Base-by-base conservation (phyloP, 225 moss, liverwort and hornwort genomes). In the Thuidium tamariscinum region DNA sequence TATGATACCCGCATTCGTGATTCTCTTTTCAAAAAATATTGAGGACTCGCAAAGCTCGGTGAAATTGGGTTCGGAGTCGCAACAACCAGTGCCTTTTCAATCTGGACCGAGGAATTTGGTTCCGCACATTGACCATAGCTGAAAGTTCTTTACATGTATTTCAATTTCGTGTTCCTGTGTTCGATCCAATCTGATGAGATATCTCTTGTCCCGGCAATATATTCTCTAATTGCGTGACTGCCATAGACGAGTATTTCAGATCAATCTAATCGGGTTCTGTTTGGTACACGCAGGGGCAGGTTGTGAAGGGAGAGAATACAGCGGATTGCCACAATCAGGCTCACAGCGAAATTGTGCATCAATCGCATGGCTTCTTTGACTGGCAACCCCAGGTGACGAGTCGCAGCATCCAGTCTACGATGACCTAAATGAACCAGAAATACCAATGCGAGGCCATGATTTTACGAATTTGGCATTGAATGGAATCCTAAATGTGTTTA, bases 311-410 rank as follows among this genome's bases (percentile, higher is more conserved):
- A 75, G 91, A 83, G 25, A 80, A 52, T 11, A 39, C 75, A 83
- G 36, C 16, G 42, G 83, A 88, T 61, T 83, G 88, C 68, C 88
- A 88, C 74, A 76, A 60, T 61, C 89, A 88, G 57, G 81, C 84
- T 52, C 89, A 77, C 71, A 74, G 71, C 57, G 64, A 88, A 63
- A 57, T 90, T 67, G 73, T 64, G 63, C 89, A 88, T 67, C 91
- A 85, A 77, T 88, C 89, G 48, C 85, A 86, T 79, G 90, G 74
- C 60, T 92, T 94, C 82, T 97, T 94, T 88, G 96, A 97, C 85
- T 97, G 96, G 96, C 94, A 94, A 87, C 84, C 93, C 30, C 92
- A 94, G 71, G 90, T 90, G 78, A 85, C 61, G 75, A n/a, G 9
- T 19, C 27, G 34, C 56, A 78, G 56, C 16, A 56, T 13, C 46